These are phyloP conservation scores for Globisporangium orthogonon DNA, from an alignment of 352 stramenopile genomes.

Conservation along the genomic window DNA sequence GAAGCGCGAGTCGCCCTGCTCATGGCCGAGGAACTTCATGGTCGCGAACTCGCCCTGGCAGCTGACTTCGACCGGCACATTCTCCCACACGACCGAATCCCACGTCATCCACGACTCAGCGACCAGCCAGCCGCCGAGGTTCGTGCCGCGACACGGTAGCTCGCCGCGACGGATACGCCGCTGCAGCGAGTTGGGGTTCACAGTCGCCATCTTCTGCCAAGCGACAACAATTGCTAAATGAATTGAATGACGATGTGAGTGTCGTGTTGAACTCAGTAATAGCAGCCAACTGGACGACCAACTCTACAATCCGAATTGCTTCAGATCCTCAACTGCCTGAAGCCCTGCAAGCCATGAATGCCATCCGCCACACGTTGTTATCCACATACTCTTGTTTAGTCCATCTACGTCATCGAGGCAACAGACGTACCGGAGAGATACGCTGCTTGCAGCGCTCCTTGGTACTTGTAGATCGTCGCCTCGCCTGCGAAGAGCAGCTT, in stretches of 20 bases:
- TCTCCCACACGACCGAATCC: constrained; percentile 75
- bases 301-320: constrained; percentile 12
- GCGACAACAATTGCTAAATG: too few relatives aligned
- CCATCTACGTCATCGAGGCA: background rate
- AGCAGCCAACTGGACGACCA: background rate
- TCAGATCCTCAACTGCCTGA: constrained; percentile 21
- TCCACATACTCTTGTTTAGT: background rate
- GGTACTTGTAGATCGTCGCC: constrained; percentile 62
- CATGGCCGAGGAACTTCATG: constrained; percentile 47
- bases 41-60: constrained; percentile 39
- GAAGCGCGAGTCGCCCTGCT: constrained; percentile 47
- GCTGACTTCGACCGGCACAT: constrained; percentile 48
- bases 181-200: constrained; percentile 11
- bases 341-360: constrained; percentile 11
- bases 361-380: background rate
- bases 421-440: constrained; percentile 36
- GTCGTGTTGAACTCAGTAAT: background rate
- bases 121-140: constrained; percentile 84
- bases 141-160: constrained; percentile 52
- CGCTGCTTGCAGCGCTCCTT: constrained; percentile 54
- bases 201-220: constrained; percentile 9
- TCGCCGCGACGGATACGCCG: constrained; percentile 27
- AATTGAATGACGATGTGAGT: too few relatives aligned
- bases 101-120: constrained; percentile 82
- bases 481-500: constrained; percentile 63